Percentiles rank a stretch among this genome's conserved stretches.
These are phyloP conservation scores for Didymosphaeria variabile DNA, from an alignment of 2,329 filamentous ascomycete genomes.

Conservation along the genomic window DNA sequence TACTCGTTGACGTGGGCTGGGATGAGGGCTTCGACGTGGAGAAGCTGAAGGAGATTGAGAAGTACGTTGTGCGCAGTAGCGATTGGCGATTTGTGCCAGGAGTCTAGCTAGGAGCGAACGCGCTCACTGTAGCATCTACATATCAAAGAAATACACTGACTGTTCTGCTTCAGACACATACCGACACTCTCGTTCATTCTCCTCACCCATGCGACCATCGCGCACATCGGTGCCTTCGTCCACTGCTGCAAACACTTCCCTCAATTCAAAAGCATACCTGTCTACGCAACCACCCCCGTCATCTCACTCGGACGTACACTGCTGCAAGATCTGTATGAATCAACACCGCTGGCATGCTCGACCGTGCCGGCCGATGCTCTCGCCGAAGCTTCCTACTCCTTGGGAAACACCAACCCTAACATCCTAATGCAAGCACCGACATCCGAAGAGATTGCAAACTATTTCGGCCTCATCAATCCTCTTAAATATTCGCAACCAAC, in stretches of 20 bases:
- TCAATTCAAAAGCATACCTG: constrained; percentile 87
- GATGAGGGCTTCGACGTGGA: constrained; percentile 87
- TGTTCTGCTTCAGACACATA: constrained; percentile 70
- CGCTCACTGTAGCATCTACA: constrained; percentile 8
- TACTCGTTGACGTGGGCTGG: constrained; percentile 95
- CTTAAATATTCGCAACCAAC: constrained; percentile 98
- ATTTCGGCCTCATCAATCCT: constrained; percentile 89
- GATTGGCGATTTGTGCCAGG: background rate
- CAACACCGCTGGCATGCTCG: constrained; percentile 85
- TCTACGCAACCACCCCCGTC: constrained; percentile 93
- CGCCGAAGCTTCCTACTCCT: constrained; percentile 66
- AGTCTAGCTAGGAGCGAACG: constrained; percentile 6
- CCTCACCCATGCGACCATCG: constrained; percentile 89
- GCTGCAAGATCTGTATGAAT: constrained; percentile 90
- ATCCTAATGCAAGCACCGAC: constrained; percentile 76
- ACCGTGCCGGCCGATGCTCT: constrained; percentile 78
- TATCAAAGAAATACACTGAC: constrained; percentile 17
- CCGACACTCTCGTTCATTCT: constrained; percentile 93
- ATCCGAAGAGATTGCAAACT: constrained; percentile 86
- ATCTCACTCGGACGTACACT: constrained; percentile 91
- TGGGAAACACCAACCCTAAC: constrained; percentile 50
- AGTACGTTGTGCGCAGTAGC: constrained; percentile 61
- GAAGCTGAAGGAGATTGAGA: constrained; percentile 87
- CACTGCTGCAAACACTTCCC: constrained; percentile 98
- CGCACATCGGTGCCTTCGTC: constrained; percentile 91